Evolutionary conservation across 2,329 filamentous ascomycete genomes (phyloP), one percentile per base, ranked within the genome.

Genomic region (Thermomyces lanuginosus): DNA sequence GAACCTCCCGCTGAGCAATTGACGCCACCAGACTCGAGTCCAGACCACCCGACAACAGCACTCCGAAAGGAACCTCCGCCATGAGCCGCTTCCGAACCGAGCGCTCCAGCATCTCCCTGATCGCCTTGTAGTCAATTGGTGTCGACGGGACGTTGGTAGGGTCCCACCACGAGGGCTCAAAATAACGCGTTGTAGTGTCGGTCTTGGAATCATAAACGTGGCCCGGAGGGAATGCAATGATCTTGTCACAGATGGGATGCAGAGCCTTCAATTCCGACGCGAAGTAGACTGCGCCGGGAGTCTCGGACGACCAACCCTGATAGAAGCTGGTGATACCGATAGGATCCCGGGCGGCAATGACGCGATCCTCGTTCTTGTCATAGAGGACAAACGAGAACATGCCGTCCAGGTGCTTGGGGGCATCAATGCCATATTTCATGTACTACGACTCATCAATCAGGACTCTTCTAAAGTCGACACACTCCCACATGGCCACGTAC

Each of bases 301-400:
- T 77, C 51, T 74, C 61, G 43, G 79, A 91, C 22, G 77, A 79
- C 64, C 81, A 81, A 45, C 89, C 89, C 56, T 93, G 80, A 64
- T 98, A 98, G 55, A 98, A 83, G 37, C 82, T 93, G 40, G 84
- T 95, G 55, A 98, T 76, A 44, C 89, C 89, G 45, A 98, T 93
- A 18, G 89, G 89, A 55, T 98, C 89, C 51, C 89, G 76, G 30
- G 89, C 89, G 32, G 89, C 89, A 48, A 98, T 73, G 36, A 83
- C 79, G 41, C 89, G 77, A 64, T 98, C 79, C 55, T 83, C 73
- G 41, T 72, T 76, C 69, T 92, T 92, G 64, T 98, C 89, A 60
- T 92, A 92, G 28, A 98, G 70, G 30, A 98, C 84, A 62, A 91
- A 98, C 9, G 86, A 93, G 69, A 98, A 98, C 89, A 98, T 98